phyloP scores from a whole-genome alignment of 1,139 yeast genomes.

The Kodamaea alishanica region DNA sequence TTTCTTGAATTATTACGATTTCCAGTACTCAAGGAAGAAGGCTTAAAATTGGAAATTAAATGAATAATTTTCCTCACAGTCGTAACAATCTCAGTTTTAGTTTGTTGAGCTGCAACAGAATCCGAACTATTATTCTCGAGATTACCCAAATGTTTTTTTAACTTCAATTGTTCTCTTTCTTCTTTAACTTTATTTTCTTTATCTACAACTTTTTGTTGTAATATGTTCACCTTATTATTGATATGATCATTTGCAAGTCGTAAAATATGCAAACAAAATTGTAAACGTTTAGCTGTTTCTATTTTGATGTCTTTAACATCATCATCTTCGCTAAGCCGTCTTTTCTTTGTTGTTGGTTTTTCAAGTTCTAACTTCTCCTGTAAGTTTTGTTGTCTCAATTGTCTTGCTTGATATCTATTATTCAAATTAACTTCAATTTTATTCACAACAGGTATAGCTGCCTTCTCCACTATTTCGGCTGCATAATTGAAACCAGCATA shows the following conservation, averaged over 20 bases:
- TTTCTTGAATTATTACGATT: constrained; percentile 10
- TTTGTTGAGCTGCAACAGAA: constrained; percentile 34
- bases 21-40: constrained; percentile 49
- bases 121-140: constrained; percentile 6
- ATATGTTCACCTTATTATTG: constrained; percentile 55
- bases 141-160: constrained; percentile 8
- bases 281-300: constrained; percentile 67
- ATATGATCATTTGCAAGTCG: constrained; percentile 75
- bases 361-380: constrained; percentile 5
- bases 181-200: constrained; percentile 17
- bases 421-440: constrained; percentile 47
- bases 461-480: constrained; percentile 63
- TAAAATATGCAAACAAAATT: constrained; percentile 69
- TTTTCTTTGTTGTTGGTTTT: constrained; percentile 18
- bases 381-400: constrained; percentile 13
- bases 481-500: constrained; percentile 62
- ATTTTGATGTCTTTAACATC: constrained; percentile 27
- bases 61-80: constrained; percentile 87
- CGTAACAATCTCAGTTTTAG: constrained; percentile 78
- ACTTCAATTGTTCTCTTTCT: constrained; percentile 15
- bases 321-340: constrained; percentile 13
- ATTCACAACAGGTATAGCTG: constrained; percentile 55
- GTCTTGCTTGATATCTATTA: constrained; percentile 33
- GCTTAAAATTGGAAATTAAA: constrained; percentile 82
- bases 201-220: constrained; percentile 45